phyloP scores from a whole-genome alignment of 169 alveolate genomes.

The Plasmodium cynomolgi region DNA sequence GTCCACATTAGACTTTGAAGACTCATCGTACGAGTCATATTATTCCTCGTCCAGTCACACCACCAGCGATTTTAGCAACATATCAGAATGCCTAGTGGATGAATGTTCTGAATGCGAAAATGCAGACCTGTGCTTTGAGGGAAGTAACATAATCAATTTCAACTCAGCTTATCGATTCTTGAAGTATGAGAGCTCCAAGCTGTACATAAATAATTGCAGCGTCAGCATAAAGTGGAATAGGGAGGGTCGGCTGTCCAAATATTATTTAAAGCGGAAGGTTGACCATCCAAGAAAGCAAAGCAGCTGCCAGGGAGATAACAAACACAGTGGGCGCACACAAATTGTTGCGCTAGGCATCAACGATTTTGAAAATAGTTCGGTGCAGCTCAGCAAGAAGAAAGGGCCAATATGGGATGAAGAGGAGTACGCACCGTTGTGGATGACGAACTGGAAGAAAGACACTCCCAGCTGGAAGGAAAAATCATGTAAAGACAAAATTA shows the following conservation, averaged over 20 bases:
- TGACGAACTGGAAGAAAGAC: neutral
- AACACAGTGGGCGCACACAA: neutral
- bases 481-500: neutral
- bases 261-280: slow-evolving; percentile 13
- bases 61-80: slow-evolving; percentile 11
- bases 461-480: neutral
- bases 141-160: slow-evolving; percentile 22
- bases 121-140: neutral
- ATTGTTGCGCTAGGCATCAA: slow-evolving; percentile 28
- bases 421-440: neutral
- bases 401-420: neutral
- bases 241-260: slow-evolving; percentile 3
- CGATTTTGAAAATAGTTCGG: slow-evolving; percentile 18
- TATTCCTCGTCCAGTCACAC: slow-evolving; percentile 3
- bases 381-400: neutral
- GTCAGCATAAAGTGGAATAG: slow-evolving; percentile 9
- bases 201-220: slow-evolving; percentile 25
- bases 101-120: slow-evolving; percentile 58
- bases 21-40: slow-evolving; percentile 14
- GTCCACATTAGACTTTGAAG: neutral
- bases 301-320: neutral
- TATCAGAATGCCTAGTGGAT: neutral
- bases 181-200: slow-evolving; percentile 21
- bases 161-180: slow-evolving; percentile 34
- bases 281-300: neutral